Base-by-base conservation (phyloP, 148 eudicot species). In the Nepenthes gracilis region DNA sequence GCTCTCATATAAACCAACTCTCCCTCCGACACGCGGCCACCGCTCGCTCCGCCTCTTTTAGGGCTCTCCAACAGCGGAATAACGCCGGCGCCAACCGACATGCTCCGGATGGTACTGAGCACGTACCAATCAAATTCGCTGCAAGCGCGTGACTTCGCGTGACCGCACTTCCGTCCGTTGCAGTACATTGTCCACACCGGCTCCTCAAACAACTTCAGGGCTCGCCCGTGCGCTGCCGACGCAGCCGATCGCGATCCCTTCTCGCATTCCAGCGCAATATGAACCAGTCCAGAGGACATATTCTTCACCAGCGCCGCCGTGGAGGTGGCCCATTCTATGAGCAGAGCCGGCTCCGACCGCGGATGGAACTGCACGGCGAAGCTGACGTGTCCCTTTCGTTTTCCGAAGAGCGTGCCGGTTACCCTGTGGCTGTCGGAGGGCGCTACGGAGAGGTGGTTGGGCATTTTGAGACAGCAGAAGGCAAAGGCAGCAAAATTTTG, bases 1-100 rank as follows among this genome's bases (percentile, higher is more conserved):
- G 95, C 95, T 64, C 97, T 82, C 97, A 90, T 86, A 15, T 86
- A 90, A 49, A 87, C 38, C 83, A 90, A 48, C 79, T 86, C 95
- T 1, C 91, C 45, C 8, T 40, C 45, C 45, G 45, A 4, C 45
- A 1, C 95, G 11, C 74, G 85, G 62, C 45, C 67, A 77, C 61
- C 67, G 8, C 45, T 40, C 45, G 4, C 8, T 57, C 52, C 52
- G 57, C 72, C 74, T 23, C 23, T 23, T 23, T 23, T 23, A 23
- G 23, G 23, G 23, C 23, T 23, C 7, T 70, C 83, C 57, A 84
- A 76, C 62, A 75, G 57, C 33, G 97, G 97, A 36, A 90, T 86
- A 58, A 90, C 91, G 0, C 97, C 97, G 6, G 97, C 97, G 1
- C 95, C 97, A 2, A 80, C 88, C 12, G 97, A 84, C 12, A 90